Percentiles rank a stretch among this genome's conserved stretches.
phyloP scores from a whole-genome alignment of 2,329 filamentous ascomycete species.

The Colletotrichum gloeosporioides region DNA sequence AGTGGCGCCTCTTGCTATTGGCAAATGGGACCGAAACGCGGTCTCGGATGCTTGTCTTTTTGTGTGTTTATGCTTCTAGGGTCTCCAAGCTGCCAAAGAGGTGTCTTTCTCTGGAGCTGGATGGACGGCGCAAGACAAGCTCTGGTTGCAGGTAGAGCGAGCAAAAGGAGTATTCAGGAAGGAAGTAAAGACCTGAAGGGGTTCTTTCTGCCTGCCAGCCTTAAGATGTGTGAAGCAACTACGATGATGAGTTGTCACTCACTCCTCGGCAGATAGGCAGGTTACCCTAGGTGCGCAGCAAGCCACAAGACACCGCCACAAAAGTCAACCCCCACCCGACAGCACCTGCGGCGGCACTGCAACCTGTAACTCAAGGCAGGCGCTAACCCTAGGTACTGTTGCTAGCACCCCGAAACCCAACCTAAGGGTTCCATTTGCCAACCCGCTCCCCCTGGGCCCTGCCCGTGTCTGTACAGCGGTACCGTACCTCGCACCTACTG shows the following conservation, averaged over 20 bases:
- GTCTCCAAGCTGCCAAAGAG: neutral
- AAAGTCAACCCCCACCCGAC: neutral
- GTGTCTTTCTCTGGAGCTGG: neutral
- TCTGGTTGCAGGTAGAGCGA: neutral
- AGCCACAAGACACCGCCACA: constrained; percentile 23
- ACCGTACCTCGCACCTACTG: constrained; percentile 19
- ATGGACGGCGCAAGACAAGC: neutral
- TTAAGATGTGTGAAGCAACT: neutral
- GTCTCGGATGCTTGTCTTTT: neutral
- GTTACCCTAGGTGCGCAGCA: neutral
- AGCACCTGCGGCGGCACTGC: neutral
- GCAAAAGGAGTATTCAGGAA: neutral
- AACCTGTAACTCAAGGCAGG: neutral
- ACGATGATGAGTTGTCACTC: neutral
- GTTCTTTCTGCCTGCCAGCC: neutral
- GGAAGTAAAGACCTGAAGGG: neutral
- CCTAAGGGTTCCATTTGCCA: constrained; percentile 17
- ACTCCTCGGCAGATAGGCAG: neutral
- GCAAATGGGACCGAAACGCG: neutral
- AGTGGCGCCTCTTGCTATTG: neutral
- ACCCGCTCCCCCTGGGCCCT: constrained; percentile 7
- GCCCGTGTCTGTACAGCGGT: constrained; percentile 14
- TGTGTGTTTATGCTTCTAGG: neutral
- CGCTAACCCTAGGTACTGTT: constrained; percentile 19
- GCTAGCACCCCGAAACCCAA: constrained; percentile 21